Base-by-base conservation (phyloP, 139 green algal genomes). In the Micractinium sp. region DNA sequence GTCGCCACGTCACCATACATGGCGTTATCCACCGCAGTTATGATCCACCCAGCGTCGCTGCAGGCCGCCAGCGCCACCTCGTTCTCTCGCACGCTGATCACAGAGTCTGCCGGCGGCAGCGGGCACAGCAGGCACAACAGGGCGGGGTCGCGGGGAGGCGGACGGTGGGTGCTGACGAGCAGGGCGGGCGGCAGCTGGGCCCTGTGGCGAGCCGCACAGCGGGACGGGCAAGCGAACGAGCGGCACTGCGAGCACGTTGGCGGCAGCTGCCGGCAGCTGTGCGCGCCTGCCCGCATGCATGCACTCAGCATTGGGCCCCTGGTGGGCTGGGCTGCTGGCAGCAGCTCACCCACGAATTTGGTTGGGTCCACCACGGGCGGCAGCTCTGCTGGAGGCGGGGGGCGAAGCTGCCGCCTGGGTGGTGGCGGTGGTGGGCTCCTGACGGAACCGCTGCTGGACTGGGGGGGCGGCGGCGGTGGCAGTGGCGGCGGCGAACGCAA, bases 31-130 rank as follows among this genome's bases (percentile, higher is more conserved):
- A 87, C 83, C 0, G 36, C 25, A 19, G 67, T 47, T 1, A 87
- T 80, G 16, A 87, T 29, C 83, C 83, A 87, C 38, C 83, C 83
- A 16, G 83, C 27, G 0, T 69, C 41, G 33, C 14, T 19, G 67
- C 83, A 87, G 38, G 33, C 83, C 27, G 83, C 83, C 83, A 87
- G 66, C 38, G 71, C 38, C 29, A 87, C 71, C 29, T 63, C 38
- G 25, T 47, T 47, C 67, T 87, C 83, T 27, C 47, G 35, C 63
- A 87, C 83, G 67, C 67, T 87, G 66, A 87, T 39, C 71, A 79
- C 25, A 22, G 83, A 27, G 25, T 87, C 83, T 87, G 83, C n/a
- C 29, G 82, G 47, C 27, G 47, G 33, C 9, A 20, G 16, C 15
- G 33, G 60, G n/a, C 16, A 19, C 20, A 33, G 78, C 12, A 36